Evolutionary conservation across 1,284 basidiomycete genomes (phyloP).

Genomic region (Cystobasidium pallidum): DNA sequence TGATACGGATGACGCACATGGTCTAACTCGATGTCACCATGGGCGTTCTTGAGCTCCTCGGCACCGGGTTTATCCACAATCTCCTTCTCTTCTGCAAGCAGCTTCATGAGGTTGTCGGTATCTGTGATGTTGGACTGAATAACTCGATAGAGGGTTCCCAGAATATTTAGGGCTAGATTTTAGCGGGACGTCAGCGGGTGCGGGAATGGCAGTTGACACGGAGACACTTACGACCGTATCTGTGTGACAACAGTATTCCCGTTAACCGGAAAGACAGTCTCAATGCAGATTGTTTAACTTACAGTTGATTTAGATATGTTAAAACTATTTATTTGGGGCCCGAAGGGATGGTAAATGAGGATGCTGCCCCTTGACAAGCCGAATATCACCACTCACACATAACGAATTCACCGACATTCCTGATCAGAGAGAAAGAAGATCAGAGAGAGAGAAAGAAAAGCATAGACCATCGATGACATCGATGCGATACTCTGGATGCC

Average conservation of each 20-base stretch:
- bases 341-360: slow-evolving; percentile 5
- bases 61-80: slow-evolving; percentile 78
- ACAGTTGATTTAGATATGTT: slow-evolving; percentile 62
- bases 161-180: slow-evolving; percentile 41
- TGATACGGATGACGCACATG: slow-evolving; percentile 39
- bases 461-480: too few relatives aligned
- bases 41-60: slow-evolving; percentile 65
- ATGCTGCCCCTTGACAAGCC: slow-evolving; percentile 65
- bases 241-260: not conserved
- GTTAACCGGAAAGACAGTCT: not conserved
- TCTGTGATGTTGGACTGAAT: slow-evolving; percentile 66
- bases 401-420: slow-evolving; percentile 65
- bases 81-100: slow-evolving; percentile 74
- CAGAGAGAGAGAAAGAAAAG: too few relatives aligned
- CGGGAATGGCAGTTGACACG: not conserved
- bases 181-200: not conserved
- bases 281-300: slow-evolving; percentile 61
- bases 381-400: slow-evolving; percentile 72
- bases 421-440: too few relatives aligned
- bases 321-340: slow-evolving; percentile 27
- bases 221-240: slow-evolving; percentile 19
- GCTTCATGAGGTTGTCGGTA: slow-evolving; percentile 71
- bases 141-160: slow-evolving; percentile 53
- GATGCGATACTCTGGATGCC: not conserved
- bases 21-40: slow-evolving; percentile 76